Evolutionary conservation across 2,329 filamentous ascomycete species (phyloP).

Genomic region (Colletotrichum tanaceti): DNA sequence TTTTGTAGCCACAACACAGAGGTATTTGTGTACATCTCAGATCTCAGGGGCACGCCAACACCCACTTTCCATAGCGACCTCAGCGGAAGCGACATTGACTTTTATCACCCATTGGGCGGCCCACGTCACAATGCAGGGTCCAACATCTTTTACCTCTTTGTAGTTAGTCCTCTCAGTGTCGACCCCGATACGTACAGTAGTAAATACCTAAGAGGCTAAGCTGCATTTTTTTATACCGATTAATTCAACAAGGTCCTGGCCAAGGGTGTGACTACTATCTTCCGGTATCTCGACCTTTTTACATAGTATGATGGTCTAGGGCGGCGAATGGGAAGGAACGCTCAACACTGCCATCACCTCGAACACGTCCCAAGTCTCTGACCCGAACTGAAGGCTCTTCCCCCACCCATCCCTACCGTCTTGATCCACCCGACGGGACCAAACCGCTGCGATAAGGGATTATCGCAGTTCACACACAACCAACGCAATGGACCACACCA

Average conservation of each 20-base stretch:
- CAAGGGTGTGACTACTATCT: background rate
- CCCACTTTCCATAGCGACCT: constrained; percentile 16
- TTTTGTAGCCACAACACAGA: too few species aligned
- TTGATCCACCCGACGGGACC: constrained; percentile 23
- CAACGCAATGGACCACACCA: constrained; percentile 27
- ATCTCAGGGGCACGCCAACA: background rate
- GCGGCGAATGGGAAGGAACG: background rate
- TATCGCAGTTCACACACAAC: constrained; percentile 23
- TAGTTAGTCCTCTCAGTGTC: constrained; percentile 20
- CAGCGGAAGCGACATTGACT: constrained; percentile 9
- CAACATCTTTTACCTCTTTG: constrained; percentile 10
- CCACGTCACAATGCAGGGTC: constrained; percentile 31
- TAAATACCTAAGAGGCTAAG: too few species aligned
- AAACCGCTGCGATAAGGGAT: constrained; percentile 27
- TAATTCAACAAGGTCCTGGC: background rate
- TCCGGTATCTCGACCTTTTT: background rate
- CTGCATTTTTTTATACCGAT: background rate
- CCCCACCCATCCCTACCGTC: constrained; percentile 22
- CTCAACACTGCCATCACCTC: background rate
- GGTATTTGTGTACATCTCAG: background rate
- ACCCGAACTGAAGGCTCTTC: constrained; percentile 3
- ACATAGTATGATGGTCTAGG: too few species aligned
- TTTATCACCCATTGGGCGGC: background rate
- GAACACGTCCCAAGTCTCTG: constrained; percentile 17
- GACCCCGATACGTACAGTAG: too few species aligned